Evolutionary conservation across 495 filamentous ascomycete species (phyloP), one percentile per base, ranked within the genome.

Genomic region (Podospora pseudocomata): DNA sequence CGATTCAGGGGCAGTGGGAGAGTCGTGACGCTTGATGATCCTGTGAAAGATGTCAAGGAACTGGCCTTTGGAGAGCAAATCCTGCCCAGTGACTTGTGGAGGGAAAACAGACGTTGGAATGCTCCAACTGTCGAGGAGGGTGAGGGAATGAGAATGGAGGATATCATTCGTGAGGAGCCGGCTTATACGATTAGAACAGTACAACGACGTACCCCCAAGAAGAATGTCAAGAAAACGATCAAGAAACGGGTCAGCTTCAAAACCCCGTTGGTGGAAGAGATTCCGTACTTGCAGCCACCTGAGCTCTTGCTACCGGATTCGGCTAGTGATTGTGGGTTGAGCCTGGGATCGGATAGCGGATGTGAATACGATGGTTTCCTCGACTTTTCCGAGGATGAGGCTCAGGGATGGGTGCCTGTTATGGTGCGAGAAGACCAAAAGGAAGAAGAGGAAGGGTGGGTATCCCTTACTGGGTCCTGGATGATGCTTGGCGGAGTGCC

Each of bases 391-490:
- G 60, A 54, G 15, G 62, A 65, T 6, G 32, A 53, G 39, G 54
- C 56, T 3, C 26, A 60, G 11, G 67, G 67, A 13, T 68, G 67
- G 67, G 55, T 68, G 6, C 67, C 66, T 32, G 66, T 68, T 2
- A 68, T 68, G 66, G 66, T 68, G 49, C 54, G 60, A 18, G 66
- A 68, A 55, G 60, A 56, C 15, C 54, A 68, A 1, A 55, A 64
- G 0, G 32, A 60, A 15, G 66, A 62, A 11, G 61, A 68, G 6
- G 30, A 32, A 32, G 66, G 63, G 18, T 68, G 66, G 66, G 58
- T 68, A 26, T 68, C 66, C 13, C 61, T 68, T 18, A 68, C 66
- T n/a, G 66, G 66, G 2, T 68, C 66, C 4, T 64, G 61, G 61
- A 34, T 68, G 15, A 7, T 58, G 61, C 57, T 68, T 49, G 18